These are phyloP conservation scores for Alternaria viburni DNA, from an alignment of 2,329 filamentous ascomycete genomes.

Conservation along the genomic window DNA sequence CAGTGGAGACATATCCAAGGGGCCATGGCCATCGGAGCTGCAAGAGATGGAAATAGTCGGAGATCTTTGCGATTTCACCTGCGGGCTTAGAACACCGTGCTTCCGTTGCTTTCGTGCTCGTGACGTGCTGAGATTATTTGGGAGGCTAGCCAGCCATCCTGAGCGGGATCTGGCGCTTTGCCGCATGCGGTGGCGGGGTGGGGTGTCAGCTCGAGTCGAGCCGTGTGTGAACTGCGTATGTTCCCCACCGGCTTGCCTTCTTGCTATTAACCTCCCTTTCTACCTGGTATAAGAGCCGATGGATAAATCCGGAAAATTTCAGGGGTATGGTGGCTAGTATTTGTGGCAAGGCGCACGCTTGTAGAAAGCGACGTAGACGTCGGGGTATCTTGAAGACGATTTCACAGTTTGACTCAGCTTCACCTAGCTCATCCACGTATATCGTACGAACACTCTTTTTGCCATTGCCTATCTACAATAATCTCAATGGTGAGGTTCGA, in stretches of 20 bases:
- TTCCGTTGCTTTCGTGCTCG: neutral
- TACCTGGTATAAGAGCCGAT: neutral
- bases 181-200: neutral
- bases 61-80: slow-evolving; percentile 10
- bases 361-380: neutral
- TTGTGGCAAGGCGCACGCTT: neutral
- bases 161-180: neutral
- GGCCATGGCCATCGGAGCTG: slow-evolving; percentile 59
- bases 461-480: neutral
- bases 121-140: slow-evolving; percentile 4
- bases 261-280: neutral
- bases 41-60: slow-evolving; percentile 7
- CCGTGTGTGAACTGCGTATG: neutral
- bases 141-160: slow-evolving; percentile 1
- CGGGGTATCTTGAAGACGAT: neutral
- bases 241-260: neutral
- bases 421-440: neutral
- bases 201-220: neutral
- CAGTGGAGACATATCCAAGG: slow-evolving; percentile 69
- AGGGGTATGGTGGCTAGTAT: neutral
- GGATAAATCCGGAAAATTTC: neutral
- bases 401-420: neutral
- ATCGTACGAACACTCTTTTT: neutral
- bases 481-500: neutral
- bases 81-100: neutral